A percentile compares a stretch with the other conserved stretches of the same genome.
These are phyloP conservation scores for Chrysopogon serrulatus DNA, from an alignment of 176 grass and related monocot genomes.

Conservation along the genomic window DNA sequence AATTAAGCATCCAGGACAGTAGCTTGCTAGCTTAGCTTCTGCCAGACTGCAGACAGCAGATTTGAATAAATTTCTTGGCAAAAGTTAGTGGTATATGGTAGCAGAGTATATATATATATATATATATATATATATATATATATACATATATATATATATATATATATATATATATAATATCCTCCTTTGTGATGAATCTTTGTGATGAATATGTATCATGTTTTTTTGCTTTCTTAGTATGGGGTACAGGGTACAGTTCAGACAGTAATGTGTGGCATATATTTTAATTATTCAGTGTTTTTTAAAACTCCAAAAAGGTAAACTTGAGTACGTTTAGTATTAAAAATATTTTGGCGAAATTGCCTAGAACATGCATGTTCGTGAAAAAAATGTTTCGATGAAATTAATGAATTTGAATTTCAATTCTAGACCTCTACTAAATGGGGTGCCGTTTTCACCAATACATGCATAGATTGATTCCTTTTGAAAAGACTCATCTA, in stretches of 20 bases:
- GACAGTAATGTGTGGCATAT: neutral
- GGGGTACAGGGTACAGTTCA: too few relatives aligned
- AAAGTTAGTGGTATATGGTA: too few relatives aligned
- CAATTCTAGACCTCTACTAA: neutral
- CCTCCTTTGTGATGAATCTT: neutral
- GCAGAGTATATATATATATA: neutral
- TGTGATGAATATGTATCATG: neutral
- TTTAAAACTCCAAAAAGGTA: too few relatives aligned
- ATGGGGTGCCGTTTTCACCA: too few relatives aligned
- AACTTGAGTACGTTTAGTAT: too few relatives aligned
- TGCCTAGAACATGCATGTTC: too few relatives aligned
- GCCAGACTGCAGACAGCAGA: neutral
- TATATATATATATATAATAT: neutral
- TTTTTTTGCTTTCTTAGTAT: neutral
- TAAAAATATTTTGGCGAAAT: too few relatives aligned
- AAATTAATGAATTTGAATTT: neutral
- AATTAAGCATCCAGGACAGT: neutral
- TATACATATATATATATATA: neutral
- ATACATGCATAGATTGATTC: too few relatives aligned
- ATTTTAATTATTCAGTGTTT: neutral
- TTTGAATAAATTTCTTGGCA: neutral
- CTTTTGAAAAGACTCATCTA: too few relatives aligned
- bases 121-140: neutral
- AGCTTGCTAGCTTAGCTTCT: neutral
- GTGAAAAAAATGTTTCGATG: too few relatives aligned